Conservation (phyloP, 345 rosid genomes). For the Mallotus nudiflorus region DNA sequence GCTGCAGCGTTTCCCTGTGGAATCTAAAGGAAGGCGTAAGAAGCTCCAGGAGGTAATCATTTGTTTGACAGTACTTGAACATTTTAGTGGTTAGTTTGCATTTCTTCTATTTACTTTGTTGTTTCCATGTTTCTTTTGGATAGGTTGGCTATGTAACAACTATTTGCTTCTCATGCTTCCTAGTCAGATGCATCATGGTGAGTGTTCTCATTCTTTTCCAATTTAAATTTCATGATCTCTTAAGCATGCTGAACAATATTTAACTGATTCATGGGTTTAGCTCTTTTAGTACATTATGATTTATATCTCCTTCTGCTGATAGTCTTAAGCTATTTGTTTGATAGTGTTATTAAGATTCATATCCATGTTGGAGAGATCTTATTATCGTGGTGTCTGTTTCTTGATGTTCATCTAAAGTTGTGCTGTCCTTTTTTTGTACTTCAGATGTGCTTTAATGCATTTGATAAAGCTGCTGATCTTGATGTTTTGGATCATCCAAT, state of each 20-base stretch:
- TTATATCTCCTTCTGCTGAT: neutral
- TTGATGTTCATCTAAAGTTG: constrained; percentile 6
- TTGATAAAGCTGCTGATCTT: constrained; percentile 72
- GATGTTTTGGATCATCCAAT: constrained; percentile 83
- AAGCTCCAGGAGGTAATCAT: constrained; percentile 79
- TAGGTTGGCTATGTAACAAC: constrained; percentile 97
- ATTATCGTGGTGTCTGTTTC: neutral
- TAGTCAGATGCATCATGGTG: constrained; percentile 87
- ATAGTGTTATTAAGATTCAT: neutral
- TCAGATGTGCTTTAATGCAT: constrained; percentile 84
- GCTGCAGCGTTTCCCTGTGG: constrained; percentile 94
- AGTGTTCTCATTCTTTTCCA: constrained; percentile 21
- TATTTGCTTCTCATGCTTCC: constrained; percentile 88
- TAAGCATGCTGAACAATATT: no score
- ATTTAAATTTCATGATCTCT: neutral
- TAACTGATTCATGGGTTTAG: no score
- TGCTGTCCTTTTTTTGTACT: constrained; percentile 14
- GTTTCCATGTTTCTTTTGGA: constrained; percentile 26
- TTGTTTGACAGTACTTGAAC: constrained; percentile 8
- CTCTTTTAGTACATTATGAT: neutral
- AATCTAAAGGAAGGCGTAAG: constrained; percentile 90
- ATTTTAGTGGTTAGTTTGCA: neutral
- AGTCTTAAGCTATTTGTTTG: neutral
- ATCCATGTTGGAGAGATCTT: neutral
- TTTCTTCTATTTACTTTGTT: neutral